Conservation (phyloP, 2,329 filamentous ascomycete genomes). For the Ceratocystis variospora region DNA sequence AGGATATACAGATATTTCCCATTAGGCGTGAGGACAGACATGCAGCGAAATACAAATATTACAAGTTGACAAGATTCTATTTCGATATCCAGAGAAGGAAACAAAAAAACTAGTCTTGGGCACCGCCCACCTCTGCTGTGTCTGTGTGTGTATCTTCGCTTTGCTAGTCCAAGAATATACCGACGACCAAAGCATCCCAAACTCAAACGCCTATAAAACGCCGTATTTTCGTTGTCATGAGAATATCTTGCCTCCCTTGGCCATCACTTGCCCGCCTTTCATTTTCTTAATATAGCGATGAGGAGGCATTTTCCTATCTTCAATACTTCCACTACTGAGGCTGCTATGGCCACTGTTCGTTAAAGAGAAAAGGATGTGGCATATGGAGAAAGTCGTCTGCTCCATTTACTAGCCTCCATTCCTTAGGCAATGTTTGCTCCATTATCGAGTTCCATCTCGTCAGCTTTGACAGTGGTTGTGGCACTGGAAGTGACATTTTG, state of each 20-base stretch:
- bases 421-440: not conserved
- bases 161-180: not conserved
- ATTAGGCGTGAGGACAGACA: not conserved
- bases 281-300: not conserved
- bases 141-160: not conserved
- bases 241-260: not conserved
- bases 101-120: not conserved
- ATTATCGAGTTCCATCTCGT: conserved; percentile 7
- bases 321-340: not conserved
- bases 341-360: not conserved
- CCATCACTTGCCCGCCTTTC: not conserved
- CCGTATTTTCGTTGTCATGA: not conserved
- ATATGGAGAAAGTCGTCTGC: not conserved
- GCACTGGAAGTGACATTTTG: not conserved
- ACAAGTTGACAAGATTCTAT: not conserved
- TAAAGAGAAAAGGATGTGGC: not conserved
- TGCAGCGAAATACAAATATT: not conserved
- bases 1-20: not conserved
- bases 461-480: not conserved
- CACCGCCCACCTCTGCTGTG: not conserved
- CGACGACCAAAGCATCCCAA: not conserved
- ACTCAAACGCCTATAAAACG: conserved; percentile 2
- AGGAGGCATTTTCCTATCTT: not conserved
- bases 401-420: not conserved
- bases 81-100: not conserved